These are phyloP conservation scores for Aspergillus jensenii DNA, from an alignment of 2,329 filamentous ascomycete genomes.

Conservation along the genomic window DNA sequence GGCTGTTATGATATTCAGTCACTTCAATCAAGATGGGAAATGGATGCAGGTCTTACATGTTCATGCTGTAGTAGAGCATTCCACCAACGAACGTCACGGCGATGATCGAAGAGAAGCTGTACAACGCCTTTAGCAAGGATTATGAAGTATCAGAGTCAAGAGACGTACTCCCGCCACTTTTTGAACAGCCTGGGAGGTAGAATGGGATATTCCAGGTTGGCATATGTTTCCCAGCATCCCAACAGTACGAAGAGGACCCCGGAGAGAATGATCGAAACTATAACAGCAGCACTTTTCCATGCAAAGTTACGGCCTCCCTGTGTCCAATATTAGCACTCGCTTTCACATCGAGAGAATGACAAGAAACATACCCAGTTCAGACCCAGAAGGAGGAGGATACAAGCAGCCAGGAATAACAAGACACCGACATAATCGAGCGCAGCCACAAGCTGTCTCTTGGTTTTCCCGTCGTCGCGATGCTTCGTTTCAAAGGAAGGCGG, in stretches of 20 bases:
- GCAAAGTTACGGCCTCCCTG: background rate
- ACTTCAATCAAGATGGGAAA: background rate
- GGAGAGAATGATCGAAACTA: background rate
- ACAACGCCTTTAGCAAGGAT: background rate
- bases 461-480: background rate
- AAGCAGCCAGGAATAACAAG: background rate
- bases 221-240: background rate
- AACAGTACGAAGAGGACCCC: background rate
- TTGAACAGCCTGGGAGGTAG: background rate
- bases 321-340: background rate
- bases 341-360: background rate
- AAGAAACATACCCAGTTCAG: background rate
- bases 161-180: background rate
- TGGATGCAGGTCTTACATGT: background rate
- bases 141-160: background rate
- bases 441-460: background rate
- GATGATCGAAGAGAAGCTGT: background rate
- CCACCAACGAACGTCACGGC: background rate
- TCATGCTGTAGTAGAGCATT: conserved; percentile 1
- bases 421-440: background rate
- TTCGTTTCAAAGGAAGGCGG: background rate
- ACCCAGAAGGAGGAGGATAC: background rate
- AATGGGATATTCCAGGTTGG: background rate
- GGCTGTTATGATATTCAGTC: background rate
- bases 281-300: background rate